Base-by-base conservation (phyloP, 1,284 basidiomycete genomes). In the Apiotrichum veenhuisii region DNA sequence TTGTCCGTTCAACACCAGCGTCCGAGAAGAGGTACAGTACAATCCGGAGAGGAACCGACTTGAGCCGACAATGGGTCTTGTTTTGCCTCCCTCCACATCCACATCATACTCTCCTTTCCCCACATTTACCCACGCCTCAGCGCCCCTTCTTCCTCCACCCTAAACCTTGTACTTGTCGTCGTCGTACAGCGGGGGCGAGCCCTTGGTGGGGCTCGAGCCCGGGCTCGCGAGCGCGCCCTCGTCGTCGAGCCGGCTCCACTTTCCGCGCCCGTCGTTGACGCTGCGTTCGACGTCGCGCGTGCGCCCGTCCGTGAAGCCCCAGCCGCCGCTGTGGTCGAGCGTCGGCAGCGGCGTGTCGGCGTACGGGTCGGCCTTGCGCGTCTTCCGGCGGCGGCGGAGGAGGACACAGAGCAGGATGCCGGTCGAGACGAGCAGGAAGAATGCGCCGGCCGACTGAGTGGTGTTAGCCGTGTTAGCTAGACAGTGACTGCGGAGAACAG, bases 181-280 rank as follows among this genome's bases (percentile, higher is more conserved):
- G n/a, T n/a, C n/a, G n/a, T n/a, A n/a, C n/a, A n/a, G n/a, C n/a
- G n/a, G n/a, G n/a, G n/a, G n/a, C n/a, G n/a, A n/a, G n/a, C n/a
- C n/a, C n/a, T n/a, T n/a, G n/a, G n/a, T n/a, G n/a, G n/a, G n/a
- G n/a, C n/a, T n/a, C n/a, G n/a, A n/a, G n/a, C n/a, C n/a, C n/a
- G n/a, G n/a, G n/a, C n/a, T n/a, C n/a, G n/a, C n/a, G n/a, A n/a
- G 46, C 22, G 22, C 46, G 46, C 33, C 36, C 34, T 48, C 46
- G 33, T 48, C 46, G 5, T 37, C 46, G 20, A 48, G 33, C n/a
- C 46, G 33, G 26, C 8, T 37, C 46, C 46, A 48, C 34, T 36
- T 34, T 30, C 46, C 46, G 20, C 46, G 30, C 4, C 30, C 34
- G 34, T 48, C 46, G n/a, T 34, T 22, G 14, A 7, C 30, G 25